Base-by-base conservation (phyloP, 2,329 filamentous ascomycete genomes). In the Venturia oleaginea region DNA sequence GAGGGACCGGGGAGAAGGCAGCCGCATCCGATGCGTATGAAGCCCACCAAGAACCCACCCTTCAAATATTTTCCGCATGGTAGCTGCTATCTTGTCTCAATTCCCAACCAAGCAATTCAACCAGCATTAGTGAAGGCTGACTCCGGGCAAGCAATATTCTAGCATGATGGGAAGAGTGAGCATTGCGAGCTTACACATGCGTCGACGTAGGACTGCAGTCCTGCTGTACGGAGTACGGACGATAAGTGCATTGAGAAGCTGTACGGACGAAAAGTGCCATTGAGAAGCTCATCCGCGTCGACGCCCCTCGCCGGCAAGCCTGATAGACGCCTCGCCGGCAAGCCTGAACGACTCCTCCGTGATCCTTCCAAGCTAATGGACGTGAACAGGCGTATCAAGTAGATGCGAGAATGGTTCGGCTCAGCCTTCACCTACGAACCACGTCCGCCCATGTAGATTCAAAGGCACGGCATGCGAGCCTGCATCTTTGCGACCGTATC, bases 311-410 rank as follows among this genome's bases (percentile, higher is more conserved):
- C n/a, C n/a, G n/a, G n/a, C n/a, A n/a, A n/a, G n/a, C n/a, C n/a
- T n/a, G n/a, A n/a, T n/a, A n/a, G n/a, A n/a, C n/a, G n/a, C n/a
- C n/a, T n/a, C n/a, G n/a, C n/a, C n/a, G n/a, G n/a, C n/a, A n/a
- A n/a, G n/a, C n/a, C n/a, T 22, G 42, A 46, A 15, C 11, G 3
- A 2, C 42, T n/a, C 42, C 24, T 55, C 51, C 30, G 51, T 34
- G 30, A n/a, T 22, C 2, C 15, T 34, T 34, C 27, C 48, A 34
- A 34, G 17, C 30, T 57, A 55, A 34, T 34, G 51, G 51, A n/a
- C 51, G 51, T 37, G 46, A 59, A 40, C 34, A 43, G 59, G 59
- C 34, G 59, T 60, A 60, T 42, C 34, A 43, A 27, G 40, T 60
- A 42, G 59, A 60, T 11, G 34, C 59, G 59, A 40, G 46, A 30